Percentiles rank a stretch among this genome's conserved stretches.
Evolutionary conservation across 1,284 basidiomycete genomes (phyloP).

Genomic region (Melanopsichium pennsylvanicum): DNA sequence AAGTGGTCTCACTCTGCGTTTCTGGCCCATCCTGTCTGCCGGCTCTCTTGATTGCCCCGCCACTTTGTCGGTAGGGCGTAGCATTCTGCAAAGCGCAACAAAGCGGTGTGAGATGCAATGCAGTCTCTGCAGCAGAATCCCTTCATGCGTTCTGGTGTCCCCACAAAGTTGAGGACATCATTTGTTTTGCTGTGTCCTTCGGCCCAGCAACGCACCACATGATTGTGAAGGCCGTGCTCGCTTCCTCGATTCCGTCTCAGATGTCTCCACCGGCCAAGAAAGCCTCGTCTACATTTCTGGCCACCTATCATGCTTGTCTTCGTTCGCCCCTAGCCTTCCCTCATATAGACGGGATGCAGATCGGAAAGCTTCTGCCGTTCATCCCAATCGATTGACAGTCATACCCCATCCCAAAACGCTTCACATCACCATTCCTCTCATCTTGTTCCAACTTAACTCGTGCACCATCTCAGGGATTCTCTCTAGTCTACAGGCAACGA

Average conservation of each 20-base stretch:
- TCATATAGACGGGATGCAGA: slow-evolving; percentile 8
- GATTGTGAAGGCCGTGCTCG: slow-evolving; percentile 15
- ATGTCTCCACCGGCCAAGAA: slow-evolving; percentile 4
- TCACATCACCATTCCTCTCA: neutral
- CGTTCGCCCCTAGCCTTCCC: neutral
- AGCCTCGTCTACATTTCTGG: slow-evolving; percentile 1
- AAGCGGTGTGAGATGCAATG: slow-evolving; percentile 7
- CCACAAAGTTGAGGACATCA: too few relatives aligned
- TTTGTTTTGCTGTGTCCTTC: too few relatives aligned
- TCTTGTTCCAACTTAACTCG: too few relatives aligned
- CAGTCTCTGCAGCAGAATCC: neutral
- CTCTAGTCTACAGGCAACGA: neutral
- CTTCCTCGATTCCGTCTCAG: slow-evolving; percentile 8
- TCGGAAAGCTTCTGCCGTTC: too few relatives aligned
- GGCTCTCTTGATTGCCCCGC: slow-evolving; percentile 2
- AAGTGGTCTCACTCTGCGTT: slow-evolving; percentile 17
- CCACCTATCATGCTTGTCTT: neutral
- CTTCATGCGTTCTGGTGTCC: slow-evolving; percentile 17
- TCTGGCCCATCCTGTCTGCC: neutral
- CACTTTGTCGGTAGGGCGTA: too few relatives aligned
- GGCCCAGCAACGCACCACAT: slow-evolving; percentile 4
- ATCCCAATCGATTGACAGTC: too few relatives aligned
- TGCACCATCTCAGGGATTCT: neutral
- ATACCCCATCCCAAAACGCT: neutral
- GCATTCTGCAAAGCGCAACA: slow-evolving; percentile 18